A percentile compares a stretch with the other conserved stretches of the same genome.
Evolutionary conservation across 768 basidiomycete species (phyloP).

Genomic region (Boletus coccyginus): DNA sequence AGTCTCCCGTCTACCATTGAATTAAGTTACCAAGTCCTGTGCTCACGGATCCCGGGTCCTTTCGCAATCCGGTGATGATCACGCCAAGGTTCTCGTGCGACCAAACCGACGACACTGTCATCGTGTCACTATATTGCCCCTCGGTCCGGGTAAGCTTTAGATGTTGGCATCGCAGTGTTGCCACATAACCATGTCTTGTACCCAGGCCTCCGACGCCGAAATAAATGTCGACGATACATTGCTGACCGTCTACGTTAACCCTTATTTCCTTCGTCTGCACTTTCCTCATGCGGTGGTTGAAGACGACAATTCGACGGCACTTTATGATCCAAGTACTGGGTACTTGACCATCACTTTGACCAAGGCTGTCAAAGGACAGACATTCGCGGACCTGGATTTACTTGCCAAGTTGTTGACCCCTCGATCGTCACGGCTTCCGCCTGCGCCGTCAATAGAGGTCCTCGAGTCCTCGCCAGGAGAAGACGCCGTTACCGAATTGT

Average conservation of each 20-base stretch:
- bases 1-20: neutral
- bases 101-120: slow-evolving; percentile 55
- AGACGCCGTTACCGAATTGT: slow-evolving; percentile 40
- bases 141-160: slow-evolving; percentile 57
- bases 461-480: slow-evolving; percentile 31
- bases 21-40: neutral
- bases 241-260: slow-evolving; percentile 74
- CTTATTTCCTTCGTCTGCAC: slow-evolving; percentile 79
- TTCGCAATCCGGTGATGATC: slow-evolving; percentile 49
- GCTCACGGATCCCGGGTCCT: neutral
- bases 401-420: slow-evolving; percentile 77
- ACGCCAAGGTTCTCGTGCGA: slow-evolving; percentile 73
- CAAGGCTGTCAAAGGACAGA: slow-evolving; percentile 63
- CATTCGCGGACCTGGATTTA: slow-evolving; percentile 76
- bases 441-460: slow-evolving; percentile 56
- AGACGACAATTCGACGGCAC: slow-evolving; percentile 63
- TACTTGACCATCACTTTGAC: slow-evolving; percentile 70
- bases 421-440: slow-evolving; percentile 38
- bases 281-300: slow-evolving; percentile 66
- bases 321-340: slow-evolving; percentile 78
- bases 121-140: slow-evolving; percentile 65
- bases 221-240: slow-evolving; percentile 70
- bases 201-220: slow-evolving; percentile 79
- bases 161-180: neutral
- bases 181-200: slow-evolving; percentile 11